These are phyloP conservation scores for Ophiostoma sp. DNA, from an alignment of 2,329 filamentous ascomycete genomes.

Conservation along the genomic window DNA sequence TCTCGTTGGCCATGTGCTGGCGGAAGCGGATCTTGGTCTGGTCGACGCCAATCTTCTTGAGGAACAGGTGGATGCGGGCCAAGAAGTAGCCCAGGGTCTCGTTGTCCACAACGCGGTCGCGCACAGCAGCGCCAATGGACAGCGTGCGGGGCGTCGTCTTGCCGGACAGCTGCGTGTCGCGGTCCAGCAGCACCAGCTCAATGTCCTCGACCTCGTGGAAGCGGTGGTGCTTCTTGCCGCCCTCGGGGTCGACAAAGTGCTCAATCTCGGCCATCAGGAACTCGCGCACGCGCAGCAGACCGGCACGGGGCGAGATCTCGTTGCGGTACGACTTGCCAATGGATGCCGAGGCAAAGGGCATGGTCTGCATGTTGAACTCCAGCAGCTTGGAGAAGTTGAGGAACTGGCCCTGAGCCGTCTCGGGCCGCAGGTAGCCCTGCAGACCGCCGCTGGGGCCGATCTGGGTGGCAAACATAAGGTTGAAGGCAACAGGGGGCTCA, in stretches of 20 bases:
- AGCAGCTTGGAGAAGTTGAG: slow-evolving; percentile 89
- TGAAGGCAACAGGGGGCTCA: slow-evolving; percentile 81
- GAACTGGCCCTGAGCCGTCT: slow-evolving; percentile 98
- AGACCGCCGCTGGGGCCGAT: slow-evolving; percentile 86
- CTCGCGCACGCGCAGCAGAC: slow-evolving; percentile 88
- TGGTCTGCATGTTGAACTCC: slow-evolving; percentile 89
- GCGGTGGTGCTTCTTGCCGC: slow-evolving; percentile 88
- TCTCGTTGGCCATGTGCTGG: slow-evolving; percentile 81
- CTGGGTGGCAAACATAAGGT: slow-evolving; percentile 96
- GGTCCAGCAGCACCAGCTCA: slow-evolving; percentile 78
- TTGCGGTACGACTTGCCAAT: slow-evolving; percentile 98
- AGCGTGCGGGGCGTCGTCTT: slow-evolving; percentile 70
- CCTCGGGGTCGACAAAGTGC: slow-evolving; percentile 91
- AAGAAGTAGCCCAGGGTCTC: slow-evolving; percentile 98
- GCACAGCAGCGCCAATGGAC: slow-evolving; percentile 80
- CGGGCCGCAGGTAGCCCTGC: slow-evolving; percentile 80
- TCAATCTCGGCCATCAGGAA: slow-evolving; percentile 99
- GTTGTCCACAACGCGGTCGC: slow-evolving; percentile 80
- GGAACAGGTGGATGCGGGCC: slow-evolving; percentile 85
- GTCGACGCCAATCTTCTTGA: slow-evolving; percentile 83
- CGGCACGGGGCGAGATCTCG: slow-evolving; percentile 89
- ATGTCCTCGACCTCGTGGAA: slow-evolving; percentile 81
- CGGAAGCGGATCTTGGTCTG: slow-evolving; percentile 85
- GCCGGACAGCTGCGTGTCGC: slow-evolving; percentile 78
- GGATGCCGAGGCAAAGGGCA: slow-evolving; percentile 95